Evolutionary conservation across 768 basidiomycete species (phyloP).

Genomic region (Lactifluus echinatus): DNA sequence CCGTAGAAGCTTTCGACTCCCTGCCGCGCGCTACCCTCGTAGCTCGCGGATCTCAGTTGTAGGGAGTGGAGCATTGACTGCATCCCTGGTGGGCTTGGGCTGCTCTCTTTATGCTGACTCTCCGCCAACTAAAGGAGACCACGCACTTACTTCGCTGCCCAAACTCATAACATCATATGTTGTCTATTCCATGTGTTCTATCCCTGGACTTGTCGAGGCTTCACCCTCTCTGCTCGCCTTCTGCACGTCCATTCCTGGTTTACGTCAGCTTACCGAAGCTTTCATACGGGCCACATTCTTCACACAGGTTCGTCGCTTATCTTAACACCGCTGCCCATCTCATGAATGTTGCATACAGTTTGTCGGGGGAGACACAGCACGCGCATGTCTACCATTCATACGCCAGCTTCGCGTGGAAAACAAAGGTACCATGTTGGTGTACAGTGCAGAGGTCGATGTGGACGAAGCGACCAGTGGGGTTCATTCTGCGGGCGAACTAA

Average conservation of each 20-base stretch:
- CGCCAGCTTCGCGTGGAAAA: constrained; percentile 52
- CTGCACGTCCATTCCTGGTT: constrained; percentile 48
- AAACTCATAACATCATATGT: constrained; percentile 61
- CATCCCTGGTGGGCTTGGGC: constrained; percentile 13
- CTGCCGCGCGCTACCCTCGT: not conserved
- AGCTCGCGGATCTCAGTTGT: constrained; percentile 6
- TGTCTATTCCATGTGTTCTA: constrained; percentile 75
- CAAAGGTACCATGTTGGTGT: constrained; percentile 70
- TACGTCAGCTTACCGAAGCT: constrained; percentile 56
- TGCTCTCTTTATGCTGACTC: constrained; percentile 23
- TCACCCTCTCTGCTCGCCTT: constrained; percentile 56
- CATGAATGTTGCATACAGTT: constrained; percentile 40
- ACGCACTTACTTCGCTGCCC: constrained; percentile 21
- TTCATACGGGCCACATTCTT: constrained; percentile 80
- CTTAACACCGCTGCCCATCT: not conserved
- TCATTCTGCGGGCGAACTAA: constrained; percentile 24
- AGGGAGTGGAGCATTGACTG: constrained; percentile 10
- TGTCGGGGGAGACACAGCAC: constrained; percentile 80
- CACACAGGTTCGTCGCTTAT: constrained; percentile 46
- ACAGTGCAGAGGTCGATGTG: constrained; percentile 80
- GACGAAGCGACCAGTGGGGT: constrained; percentile 34
- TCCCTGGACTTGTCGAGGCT: constrained; percentile 67
- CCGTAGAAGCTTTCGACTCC: not conserved
- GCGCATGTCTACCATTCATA: constrained; percentile 58
- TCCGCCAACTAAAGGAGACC: constrained; percentile 7